Conservation (phyloP, 2,329 filamentous ascomycete species). For the Talaromyces pinophilus region DNA sequence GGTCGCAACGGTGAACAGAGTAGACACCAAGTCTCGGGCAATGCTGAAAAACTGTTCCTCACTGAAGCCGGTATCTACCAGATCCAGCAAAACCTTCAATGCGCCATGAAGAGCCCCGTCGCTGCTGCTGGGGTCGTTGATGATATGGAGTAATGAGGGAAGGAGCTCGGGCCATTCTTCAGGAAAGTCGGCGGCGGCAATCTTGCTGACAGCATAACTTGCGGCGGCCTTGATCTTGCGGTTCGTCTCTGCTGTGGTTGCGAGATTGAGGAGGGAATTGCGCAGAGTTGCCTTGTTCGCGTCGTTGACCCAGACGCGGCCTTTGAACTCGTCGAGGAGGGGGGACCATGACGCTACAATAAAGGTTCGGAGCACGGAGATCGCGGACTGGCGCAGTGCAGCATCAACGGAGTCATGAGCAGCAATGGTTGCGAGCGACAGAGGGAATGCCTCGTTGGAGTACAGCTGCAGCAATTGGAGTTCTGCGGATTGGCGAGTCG, state of each 20-base stretch:
- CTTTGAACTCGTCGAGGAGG: constrained; percentile 69
- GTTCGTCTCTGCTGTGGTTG: constrained; percentile 71
- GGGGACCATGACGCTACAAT: constrained; percentile 82
- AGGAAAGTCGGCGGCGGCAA: constrained; percentile 89
- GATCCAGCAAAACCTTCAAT: constrained; percentile 80
- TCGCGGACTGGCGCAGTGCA: constrained; percentile 77
- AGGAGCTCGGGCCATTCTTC: constrained; percentile 92
- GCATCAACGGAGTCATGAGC: constrained; percentile 71
- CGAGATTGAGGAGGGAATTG: constrained; percentile 72
- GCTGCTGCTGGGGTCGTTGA: constrained; percentile 65
- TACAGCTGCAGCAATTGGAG: constrained; percentile 73
- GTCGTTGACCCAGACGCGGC: constrained; percentile 69
- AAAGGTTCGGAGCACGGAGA: constrained; percentile 78
- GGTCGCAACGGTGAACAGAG: constrained; percentile 78
- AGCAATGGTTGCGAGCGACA: constrained; percentile 78
- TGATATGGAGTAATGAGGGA: constrained; percentile 73
- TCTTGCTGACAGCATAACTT: constrained; percentile 88
- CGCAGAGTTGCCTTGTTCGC: constrained; percentile 73
- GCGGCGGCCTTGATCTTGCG: constrained; percentile 87
- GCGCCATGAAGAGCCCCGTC: constrained; percentile 86
- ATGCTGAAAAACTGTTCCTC: constrained; percentile 94
- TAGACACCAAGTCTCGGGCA: constrained; percentile 79
- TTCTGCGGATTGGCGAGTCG: constrained; percentile 81
- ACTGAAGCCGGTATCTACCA: constrained; percentile 90
- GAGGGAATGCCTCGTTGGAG: constrained; percentile 69